Evolutionary conservation across 495 filamentous ascomycete species (phyloP).

Genomic region (Aspergillus ostianus): DNA sequence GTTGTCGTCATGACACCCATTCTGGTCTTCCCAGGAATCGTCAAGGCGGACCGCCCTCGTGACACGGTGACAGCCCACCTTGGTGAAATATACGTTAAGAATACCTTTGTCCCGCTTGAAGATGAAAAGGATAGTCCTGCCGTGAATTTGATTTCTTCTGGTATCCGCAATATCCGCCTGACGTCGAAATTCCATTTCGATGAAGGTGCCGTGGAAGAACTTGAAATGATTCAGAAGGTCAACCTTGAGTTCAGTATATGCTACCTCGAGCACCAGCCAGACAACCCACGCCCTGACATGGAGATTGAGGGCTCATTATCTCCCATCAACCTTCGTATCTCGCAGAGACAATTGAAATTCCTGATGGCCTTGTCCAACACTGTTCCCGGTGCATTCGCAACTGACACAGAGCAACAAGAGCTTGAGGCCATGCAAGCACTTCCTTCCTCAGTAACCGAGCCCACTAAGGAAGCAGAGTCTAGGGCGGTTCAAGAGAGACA

Average conservation of each 20-base stretch:
- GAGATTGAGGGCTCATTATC: slow-evolving; percentile 91
- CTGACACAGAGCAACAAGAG: slow-evolving; percentile 69
- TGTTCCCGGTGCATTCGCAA: slow-evolving; percentile 81
- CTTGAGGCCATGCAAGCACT: slow-evolving; percentile 62
- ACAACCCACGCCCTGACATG: slow-evolving; percentile 79
- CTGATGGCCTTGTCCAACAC: slow-evolving; percentile 79
- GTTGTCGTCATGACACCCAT: slow-evolving; percentile 92
- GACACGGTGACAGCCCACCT: slow-evolving; percentile 90
- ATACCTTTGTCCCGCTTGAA: slow-evolving; percentile 79
- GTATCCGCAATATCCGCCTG: slow-evolving; percentile 85
- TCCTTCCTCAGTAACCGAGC: slow-evolving; percentile 54
- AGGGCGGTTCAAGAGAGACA: slow-evolving; percentile 52
- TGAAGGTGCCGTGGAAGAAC: slow-evolving; percentile 69
- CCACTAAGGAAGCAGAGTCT: slow-evolving; percentile 36
- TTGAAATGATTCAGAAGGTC: slow-evolving; percentile 95
- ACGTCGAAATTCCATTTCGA: slow-evolving; percentile 87
- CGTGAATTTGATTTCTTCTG: slow-evolving; percentile 86
- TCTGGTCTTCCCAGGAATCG: slow-evolving; percentile 80
- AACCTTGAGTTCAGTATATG: slow-evolving; percentile 90
- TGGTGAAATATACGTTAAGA: slow-evolving; percentile 95
- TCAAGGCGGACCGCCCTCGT: slow-evolving; percentile 60
- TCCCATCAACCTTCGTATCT: slow-evolving; percentile 83
- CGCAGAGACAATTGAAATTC: slow-evolving; percentile 87
- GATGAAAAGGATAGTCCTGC: slow-evolving; percentile 67
- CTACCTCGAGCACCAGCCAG: slow-evolving; percentile 78